These are phyloP conservation scores for Macrophomina pseudophaseolina DNA, from an alignment of 2,329 filamentous ascomycete genomes.

Conservation along the genomic window DNA sequence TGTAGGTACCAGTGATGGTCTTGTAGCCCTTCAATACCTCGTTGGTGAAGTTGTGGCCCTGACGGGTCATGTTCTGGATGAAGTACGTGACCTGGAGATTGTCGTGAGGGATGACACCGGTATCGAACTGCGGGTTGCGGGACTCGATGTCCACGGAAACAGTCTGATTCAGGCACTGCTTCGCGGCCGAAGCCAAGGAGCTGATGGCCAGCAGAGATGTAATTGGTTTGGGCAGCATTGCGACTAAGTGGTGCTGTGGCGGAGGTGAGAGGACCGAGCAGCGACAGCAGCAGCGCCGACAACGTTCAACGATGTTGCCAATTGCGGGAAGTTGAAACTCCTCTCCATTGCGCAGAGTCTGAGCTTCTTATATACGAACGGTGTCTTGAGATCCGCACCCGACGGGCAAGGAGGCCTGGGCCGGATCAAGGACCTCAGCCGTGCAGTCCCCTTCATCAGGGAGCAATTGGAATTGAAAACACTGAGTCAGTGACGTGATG, in stretches of 20 bases:
- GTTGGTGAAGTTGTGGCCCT: constrained; percentile 57
- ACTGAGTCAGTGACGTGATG: constrained; percentile 1
- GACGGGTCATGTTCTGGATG: constrained; percentile 55
- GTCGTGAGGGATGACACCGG: constrained; percentile 22
- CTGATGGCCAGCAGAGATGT: constrained; percentile 3
- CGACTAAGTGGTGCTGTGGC: neutral
- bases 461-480: neutral
- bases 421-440: too few species aligned
- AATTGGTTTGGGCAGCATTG: constrained; percentile 1
- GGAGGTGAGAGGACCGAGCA: neutral
- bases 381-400: neutral
- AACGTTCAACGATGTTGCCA: neutral
- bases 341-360: neutral
- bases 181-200: constrained; percentile 21
- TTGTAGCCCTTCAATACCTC: constrained; percentile 54
- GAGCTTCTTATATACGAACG: constrained; percentile 6
- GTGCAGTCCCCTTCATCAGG: neutral
- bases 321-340: neutral
- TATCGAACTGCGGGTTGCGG: constrained; percentile 12
- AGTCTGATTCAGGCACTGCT: constrained; percentile 24
- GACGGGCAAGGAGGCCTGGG: neutral
- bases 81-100: constrained; percentile 65
- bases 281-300: neutral
- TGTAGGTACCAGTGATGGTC: constrained; percentile 59
- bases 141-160: constrained; percentile 23